Evolutionary conservation across 768 basidiomycete species (phyloP).

Genomic region (Russula sp.): DNA sequence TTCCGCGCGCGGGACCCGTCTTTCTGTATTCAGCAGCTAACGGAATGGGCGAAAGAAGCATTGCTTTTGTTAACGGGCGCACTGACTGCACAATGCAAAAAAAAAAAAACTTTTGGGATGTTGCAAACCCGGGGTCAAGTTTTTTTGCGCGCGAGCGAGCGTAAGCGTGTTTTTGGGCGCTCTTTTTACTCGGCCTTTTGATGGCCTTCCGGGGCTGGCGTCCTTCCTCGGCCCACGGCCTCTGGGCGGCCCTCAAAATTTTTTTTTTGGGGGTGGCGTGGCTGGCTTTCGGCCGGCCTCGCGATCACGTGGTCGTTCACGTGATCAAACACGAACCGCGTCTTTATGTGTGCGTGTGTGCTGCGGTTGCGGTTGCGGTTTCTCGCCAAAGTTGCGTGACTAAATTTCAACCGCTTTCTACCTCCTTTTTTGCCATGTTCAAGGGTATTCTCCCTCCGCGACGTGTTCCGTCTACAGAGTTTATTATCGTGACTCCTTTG

Average conservation of each 20-base stretch:
- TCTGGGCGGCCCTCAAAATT: no score
- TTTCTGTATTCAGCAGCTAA: no score
- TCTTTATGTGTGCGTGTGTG: no score
- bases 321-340: constrained; percentile 22
- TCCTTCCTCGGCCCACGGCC: no score
- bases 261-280: no score
- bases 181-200: not conserved
- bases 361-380: no score
- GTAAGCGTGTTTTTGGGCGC: not conserved
- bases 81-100: not conserved
- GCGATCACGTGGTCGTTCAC: constrained; percentile 15
- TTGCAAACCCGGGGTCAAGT: not conserved
- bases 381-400: no score
- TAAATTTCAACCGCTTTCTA: not conserved
- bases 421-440: constrained; percentile 48
- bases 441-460: constrained; percentile 70
- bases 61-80: constrained; percentile 10
- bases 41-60: no score
- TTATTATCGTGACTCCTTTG: constrained; percentile 57
- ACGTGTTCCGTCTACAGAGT: constrained; percentile 58
- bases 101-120: not conserved
- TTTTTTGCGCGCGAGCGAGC: not conserved
- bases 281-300: not conserved
- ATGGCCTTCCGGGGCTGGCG: no score
- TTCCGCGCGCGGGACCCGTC: no score